Evolutionary conservation across 2,329 filamentous ascomycete species (phyloP).

Genomic region (Alternaria sp.): DNA sequence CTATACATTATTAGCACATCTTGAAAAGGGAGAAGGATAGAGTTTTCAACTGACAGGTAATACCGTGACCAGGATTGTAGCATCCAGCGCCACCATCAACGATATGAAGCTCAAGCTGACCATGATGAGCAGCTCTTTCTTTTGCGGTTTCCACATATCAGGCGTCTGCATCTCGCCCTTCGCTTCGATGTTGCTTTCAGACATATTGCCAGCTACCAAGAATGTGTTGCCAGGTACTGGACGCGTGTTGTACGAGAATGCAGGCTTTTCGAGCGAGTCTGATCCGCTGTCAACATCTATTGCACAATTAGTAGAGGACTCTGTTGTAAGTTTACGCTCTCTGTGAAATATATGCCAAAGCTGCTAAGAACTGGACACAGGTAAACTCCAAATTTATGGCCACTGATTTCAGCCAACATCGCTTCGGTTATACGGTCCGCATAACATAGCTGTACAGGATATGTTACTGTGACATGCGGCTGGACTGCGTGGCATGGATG

Average conservation of each 20-base stretch:
- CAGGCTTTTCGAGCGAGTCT: background rate
- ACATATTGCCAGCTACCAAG: background rate
- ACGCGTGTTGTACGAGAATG: background rate
- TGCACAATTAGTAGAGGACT: background rate
- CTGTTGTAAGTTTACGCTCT: background rate
- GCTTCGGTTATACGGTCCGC: background rate
- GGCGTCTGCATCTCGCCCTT: slow-evolving; percentile 9
- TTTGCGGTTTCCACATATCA: slow-evolving; percentile 23
- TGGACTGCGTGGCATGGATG: background rate
- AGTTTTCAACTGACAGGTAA: slow-evolving; percentile 30
- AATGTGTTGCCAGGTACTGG: slow-evolving; percentile 9
- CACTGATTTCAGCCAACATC: background rate
- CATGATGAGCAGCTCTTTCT: slow-evolving; percentile 34
- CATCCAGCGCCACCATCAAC: slow-evolving; percentile 43
- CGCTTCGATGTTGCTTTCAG: slow-evolving; percentile 20
- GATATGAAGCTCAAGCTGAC: slow-evolving; percentile 38
- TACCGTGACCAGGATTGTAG: slow-evolving; percentile 40
- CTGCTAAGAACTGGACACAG: background rate
- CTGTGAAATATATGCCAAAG: background rate
- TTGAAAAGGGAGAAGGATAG: background rate
- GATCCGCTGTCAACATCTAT: background rate
- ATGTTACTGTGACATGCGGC: background rate
- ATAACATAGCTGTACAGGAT: background rate
- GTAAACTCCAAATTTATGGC: background rate
- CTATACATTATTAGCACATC: slow-evolving; percentile 17